Evolutionary conservation across 371 early-diverging fungal genomes (phyloP), one percentile per base, ranked within the genome.

Genomic region (Mucor sp.): DNA sequence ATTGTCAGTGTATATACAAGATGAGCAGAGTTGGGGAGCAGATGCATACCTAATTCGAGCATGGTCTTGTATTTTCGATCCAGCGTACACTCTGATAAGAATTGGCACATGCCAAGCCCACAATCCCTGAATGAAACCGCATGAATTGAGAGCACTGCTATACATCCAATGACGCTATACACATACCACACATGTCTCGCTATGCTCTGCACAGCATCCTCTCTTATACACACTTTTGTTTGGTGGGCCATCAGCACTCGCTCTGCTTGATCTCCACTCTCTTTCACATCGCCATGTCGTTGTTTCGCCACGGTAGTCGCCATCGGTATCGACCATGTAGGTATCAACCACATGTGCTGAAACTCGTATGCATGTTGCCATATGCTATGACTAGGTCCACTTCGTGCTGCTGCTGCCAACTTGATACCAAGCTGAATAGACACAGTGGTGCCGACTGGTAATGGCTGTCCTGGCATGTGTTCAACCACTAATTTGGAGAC

Each of bases 181-280:
- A 25, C 61, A 21, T 69, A 82, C 77, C 84, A 84, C 41, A 84
- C 68, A 69, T 84, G 84, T 32, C 79, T 44, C 8, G 78, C 84
- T 30, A 84, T 81, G 12, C 78, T 81, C 32, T 79, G 70, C 15
- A 67, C 67, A 12, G 74, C 71, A 67, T 79, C 78, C 68, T 84
- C 84, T 21, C 73, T 53, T 15, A 84, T 74, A 9, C 53, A 63
- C 6, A 77, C 21, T 3, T 37, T 4, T 3, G 30, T n/a, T 11
- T 58, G 15, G 2, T 50, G 44, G 1, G 65, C 32, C n/a, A 33
- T 28, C 21, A 74, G 5, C 4, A 58, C 55, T 17, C 77, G 47
- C 39, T 79, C 74, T 21, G 70, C 73, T 19, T 76, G 77, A 48
- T 73, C 61, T 14, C 71, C 74, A 44, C 72, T 71, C 47, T 72